These are phyloP conservation scores for Kokia cookei DNA, from an alignment of 441 rosid species.

Conservation along the genomic window DNA sequence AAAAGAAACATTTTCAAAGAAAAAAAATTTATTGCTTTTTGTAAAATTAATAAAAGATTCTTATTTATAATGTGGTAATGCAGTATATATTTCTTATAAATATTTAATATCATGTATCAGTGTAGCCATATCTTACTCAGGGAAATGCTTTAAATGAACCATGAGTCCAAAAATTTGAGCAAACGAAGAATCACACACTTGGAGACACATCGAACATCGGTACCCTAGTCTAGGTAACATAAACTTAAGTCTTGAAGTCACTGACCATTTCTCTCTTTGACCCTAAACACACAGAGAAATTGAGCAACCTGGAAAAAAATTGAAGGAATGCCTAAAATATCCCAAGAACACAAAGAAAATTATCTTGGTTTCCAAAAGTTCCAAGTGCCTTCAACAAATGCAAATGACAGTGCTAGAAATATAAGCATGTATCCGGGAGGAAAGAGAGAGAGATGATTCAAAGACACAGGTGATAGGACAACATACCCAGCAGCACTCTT, in stretches of 20 bases:
- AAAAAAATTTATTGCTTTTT: too few species aligned
- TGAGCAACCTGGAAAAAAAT: neutral
- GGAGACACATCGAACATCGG: neutral
- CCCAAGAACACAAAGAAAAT: neutral
- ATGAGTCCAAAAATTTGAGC: neutral
- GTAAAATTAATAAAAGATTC: too few species aligned
- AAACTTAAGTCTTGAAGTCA: neutral
- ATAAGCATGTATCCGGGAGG: neutral
- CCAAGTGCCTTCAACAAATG: neutral
- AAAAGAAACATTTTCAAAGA: neutral
- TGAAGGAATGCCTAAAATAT: neutral
- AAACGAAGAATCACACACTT: neutral
- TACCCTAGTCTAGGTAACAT: neutral
- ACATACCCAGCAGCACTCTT: constrained; percentile 97
- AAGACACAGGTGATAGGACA: constrained; percentile 12
- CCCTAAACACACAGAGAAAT: neutral
- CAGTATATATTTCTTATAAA: neutral
- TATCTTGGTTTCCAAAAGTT: neutral
- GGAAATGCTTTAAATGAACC: neutral
- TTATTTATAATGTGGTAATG: too few species aligned
- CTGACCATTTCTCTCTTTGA: neutral
- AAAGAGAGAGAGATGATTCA: neutral
- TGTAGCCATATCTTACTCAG: neutral
- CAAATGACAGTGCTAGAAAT: neutral
- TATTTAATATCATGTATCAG: neutral